phyloP scores from a whole-genome alignment of 176 grass and related monocot genomes.

The Avena insularis region DNA sequence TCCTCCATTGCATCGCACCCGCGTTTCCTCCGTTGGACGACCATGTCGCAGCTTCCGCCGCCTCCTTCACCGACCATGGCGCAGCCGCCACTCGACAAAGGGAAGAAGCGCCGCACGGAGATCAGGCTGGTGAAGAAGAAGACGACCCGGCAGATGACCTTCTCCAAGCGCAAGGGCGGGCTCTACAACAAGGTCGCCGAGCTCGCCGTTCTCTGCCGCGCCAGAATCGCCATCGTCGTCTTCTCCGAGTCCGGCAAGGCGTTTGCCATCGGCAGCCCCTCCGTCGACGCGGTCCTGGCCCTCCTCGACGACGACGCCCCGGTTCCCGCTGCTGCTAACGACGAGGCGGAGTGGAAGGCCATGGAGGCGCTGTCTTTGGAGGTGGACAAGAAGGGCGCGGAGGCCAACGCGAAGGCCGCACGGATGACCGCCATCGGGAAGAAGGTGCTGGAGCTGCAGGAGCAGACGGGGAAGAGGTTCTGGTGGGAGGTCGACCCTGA shows the following conservation, averaged over 20 bases:
- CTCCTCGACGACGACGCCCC: background rate
- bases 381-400: no score
- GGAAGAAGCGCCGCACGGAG: conserved; percentile 9
- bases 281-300: background rate
- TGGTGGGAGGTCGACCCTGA: conserved; percentile 31
- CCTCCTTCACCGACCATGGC: background rate
- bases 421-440: background rate
- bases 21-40: no score
- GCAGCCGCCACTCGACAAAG: background rate
- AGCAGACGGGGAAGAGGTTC: background rate
- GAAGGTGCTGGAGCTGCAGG: background rate
- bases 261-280: conserved; percentile 28
- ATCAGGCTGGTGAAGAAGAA: conserved; percentile 30
- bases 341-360: background rate
- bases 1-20: background rate
- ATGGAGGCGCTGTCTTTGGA: background rate
- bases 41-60: no score
- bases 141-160: conserved; percentile 17
- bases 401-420: background rate
- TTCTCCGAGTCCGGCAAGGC: conserved; percentile 50
- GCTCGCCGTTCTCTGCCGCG: conserved; percentile 54
- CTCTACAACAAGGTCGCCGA: conserved; percentile 70
- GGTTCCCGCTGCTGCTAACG: no score
- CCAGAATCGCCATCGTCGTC: conserved; percentile 50
- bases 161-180: conserved; percentile 51